Evolutionary conservation across 176 grass and related monocot species (phyloP).

Genomic region (Oryza meridionalis): DNA sequence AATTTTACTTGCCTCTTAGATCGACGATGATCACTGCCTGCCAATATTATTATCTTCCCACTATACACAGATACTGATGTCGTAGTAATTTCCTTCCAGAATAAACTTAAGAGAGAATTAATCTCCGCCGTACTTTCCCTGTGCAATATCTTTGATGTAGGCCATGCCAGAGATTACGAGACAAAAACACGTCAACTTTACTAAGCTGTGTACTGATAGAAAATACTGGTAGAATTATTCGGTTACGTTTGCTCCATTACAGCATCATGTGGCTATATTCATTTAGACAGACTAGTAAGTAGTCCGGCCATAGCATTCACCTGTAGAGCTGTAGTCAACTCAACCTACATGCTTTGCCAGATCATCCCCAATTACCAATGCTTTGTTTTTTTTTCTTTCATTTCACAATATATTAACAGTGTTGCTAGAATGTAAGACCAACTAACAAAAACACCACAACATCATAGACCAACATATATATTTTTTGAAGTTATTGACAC

Average conservation of each 20-base stretch:
- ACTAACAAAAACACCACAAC: background rate
- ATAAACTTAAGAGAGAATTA: background rate
- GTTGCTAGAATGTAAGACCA: background rate
- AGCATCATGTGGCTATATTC: conserved; percentile 4
- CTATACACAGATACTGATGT: background rate
- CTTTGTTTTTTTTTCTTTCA: background rate
- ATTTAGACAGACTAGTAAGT: background rate
- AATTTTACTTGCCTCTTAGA: background rate
- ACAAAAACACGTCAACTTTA: background rate
- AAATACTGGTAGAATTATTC: background rate
- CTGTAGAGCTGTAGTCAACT: conserved; percentile 2
- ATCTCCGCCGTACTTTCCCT: conserved; percentile 1
- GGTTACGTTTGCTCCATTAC: conserved; percentile 1
- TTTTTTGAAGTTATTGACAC: background rate
- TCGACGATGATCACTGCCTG: background rate
- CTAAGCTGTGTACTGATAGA: background rate
- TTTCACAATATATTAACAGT: background rate
- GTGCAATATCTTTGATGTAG: background rate
- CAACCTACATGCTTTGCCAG: background rate
- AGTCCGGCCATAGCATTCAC: background rate
- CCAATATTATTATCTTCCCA: background rate
- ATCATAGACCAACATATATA: background rate
- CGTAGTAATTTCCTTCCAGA: background rate
- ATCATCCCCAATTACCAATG: background rate
- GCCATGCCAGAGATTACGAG: background rate